phyloP scores from a whole-genome alignment of 179 eudicot species.

The Nepenthes alata region DNA sequence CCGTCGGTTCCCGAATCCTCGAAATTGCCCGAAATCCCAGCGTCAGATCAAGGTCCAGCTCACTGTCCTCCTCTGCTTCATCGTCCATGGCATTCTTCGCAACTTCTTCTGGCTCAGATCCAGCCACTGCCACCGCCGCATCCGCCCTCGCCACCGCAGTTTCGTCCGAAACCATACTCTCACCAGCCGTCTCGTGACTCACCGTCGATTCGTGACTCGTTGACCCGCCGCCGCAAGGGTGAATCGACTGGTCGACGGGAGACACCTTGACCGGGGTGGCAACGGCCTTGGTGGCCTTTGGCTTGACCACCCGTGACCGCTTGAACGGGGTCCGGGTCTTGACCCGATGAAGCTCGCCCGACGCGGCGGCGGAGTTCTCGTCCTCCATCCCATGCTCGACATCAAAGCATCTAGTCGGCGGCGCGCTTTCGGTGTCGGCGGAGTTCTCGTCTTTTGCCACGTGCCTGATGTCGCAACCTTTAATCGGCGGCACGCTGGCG shows the following conservation, averaged over 20 bases:
- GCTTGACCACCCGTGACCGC: conserved; percentile 25
- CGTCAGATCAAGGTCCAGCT: conserved; percentile 54
- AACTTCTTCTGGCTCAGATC: conserved; percentile 8
- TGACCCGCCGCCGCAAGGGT: conserved; percentile 14
- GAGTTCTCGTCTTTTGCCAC: conserved; percentile 35
- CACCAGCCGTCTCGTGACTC: conserved; percentile 42
- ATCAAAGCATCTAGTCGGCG: conserved; percentile 57
- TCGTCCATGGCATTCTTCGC: neutral
- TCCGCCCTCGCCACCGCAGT: conserved; percentile 11
- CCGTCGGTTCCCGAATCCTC: conserved; percentile 5
- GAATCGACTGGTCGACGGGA: neutral
- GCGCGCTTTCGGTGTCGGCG: conserved; percentile 26
- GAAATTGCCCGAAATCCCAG: conserved; percentile 33
- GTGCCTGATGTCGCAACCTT: conserved; percentile 72
- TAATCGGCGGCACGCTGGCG: conserved; percentile 40
- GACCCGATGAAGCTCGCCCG: conserved; percentile 31
- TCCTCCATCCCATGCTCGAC: conserved; percentile 60
- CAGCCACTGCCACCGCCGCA: neutral
- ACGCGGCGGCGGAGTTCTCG: conserved; percentile 10
- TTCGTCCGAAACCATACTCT: conserved; percentile 30
- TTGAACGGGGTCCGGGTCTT: conserved; percentile 55
- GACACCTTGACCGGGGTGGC: conserved; percentile 1
- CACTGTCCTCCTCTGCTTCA: conserved; percentile 21
- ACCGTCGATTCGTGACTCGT: conserved; percentile 64
- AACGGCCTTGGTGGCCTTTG: conserved; percentile 9